A percentile compares a stretch with the other conserved stretches of the same genome.
Evolutionary conservation across 73 alveolate species (phyloP).

Genomic region (Stentor coeruleus): DNA sequence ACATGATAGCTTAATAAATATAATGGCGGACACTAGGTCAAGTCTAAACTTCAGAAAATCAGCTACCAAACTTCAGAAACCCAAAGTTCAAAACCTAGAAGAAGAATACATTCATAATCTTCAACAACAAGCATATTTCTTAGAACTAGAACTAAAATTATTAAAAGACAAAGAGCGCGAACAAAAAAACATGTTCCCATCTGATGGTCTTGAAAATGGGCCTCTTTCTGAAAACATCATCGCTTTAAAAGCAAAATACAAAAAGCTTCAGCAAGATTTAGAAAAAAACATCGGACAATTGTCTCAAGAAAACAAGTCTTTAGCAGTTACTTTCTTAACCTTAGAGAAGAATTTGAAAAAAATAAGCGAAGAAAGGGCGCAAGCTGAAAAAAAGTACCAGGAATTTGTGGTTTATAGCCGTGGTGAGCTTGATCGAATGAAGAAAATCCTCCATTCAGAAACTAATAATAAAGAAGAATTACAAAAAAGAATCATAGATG

Average conservation of each 20-base stretch:
- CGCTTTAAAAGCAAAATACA: constrained; percentile 19
- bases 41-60: background rate
- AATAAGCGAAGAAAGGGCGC: background rate
- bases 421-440: background rate
- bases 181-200: constrained; percentile 14
- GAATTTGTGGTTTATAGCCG: background rate
- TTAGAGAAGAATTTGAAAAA: background rate
- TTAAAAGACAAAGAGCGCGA: constrained; percentile 18
- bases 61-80: background rate
- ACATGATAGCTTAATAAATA: too few relatives aligned
- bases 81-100: background rate
- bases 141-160: constrained; percentile 19
- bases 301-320: background rate
- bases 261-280: background rate
- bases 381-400: background rate
- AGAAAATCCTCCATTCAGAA: background rate
- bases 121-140: constrained; percentile 20
- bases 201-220: constrained; percentile 10
- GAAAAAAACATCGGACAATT: background rate
- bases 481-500: background rate
- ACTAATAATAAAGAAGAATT: background rate
- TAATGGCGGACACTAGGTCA: constrained; percentile 5
- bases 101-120: constrained; percentile 25
- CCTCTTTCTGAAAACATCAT: background rate
- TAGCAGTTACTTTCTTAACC: background rate